Conservation (phyloP, 352 stramenopile species). For the Phytophthora hibernalis region DNA sequence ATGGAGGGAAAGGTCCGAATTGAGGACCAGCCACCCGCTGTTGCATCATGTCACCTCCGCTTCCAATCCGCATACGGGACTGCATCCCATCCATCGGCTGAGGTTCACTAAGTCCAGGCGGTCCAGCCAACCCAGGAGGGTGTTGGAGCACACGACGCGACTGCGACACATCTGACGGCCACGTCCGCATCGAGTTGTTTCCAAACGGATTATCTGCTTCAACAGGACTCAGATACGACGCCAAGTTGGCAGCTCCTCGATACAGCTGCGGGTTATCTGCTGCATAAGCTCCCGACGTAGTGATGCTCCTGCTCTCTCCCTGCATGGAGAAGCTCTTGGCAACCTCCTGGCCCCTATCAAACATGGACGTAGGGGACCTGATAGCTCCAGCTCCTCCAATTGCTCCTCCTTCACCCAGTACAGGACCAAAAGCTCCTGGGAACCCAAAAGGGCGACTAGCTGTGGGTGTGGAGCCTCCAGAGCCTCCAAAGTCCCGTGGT, state of each 20-base stretch:
- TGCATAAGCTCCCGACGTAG: conserved; percentile 5
- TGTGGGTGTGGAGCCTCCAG: conserved; percentile 1
- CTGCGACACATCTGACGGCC: conserved; percentile 27
- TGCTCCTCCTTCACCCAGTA: conserved; percentile 18
- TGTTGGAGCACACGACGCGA: conserved; percentile 53
- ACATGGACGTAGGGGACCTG: conserved; percentile 40
- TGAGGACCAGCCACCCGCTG: conserved; percentile 12
- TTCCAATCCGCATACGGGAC: conserved; percentile 10
- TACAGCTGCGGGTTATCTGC: conserved; percentile 27
- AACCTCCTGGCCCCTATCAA: conserved; percentile 31
- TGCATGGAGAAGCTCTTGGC: conserved; percentile 32
- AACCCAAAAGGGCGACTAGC: conserved; percentile 45
- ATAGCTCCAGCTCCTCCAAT: conserved; percentile 36
- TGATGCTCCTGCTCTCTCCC: conserved; percentile 12
- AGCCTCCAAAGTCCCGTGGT: conserved; percentile 33
- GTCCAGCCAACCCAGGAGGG: conserved; percentile 52
- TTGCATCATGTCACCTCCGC: conserved; percentile 22
- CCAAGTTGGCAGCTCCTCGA: conserved; percentile 11
- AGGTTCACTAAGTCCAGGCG: conserved; percentile 33
- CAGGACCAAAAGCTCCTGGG: conserved; percentile 35
- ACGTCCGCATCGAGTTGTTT: conserved; percentile 14
- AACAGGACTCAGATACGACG: conserved; percentile 26
- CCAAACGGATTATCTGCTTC: conserved; percentile 17
- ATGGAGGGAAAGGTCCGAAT: conserved; percentile 21
- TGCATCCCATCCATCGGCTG: conserved; percentile 16